Conservation (phyloP, 2,329 filamentous ascomycete species). For the Graphilbum ipis-grandicollis region DNA sequence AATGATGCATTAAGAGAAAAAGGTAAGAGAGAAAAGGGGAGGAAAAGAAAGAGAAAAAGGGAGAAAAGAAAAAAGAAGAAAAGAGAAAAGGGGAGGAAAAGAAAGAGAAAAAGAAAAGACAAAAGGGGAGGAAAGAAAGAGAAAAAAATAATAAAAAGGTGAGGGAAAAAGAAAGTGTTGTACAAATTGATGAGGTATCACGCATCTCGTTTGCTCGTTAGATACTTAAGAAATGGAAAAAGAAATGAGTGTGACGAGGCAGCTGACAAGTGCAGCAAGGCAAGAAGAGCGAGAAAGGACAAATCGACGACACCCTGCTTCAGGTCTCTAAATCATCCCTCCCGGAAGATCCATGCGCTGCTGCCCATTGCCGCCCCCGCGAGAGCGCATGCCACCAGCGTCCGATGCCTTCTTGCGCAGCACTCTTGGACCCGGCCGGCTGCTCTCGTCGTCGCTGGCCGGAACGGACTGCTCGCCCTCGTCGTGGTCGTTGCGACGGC, state of each 20-base stretch:
- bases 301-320: not conserved
- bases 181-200: too few relatives aligned
- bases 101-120: not conserved
- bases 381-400: constrained; percentile 11
- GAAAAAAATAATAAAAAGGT: not conserved
- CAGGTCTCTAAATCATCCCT: constrained; percentile 17
- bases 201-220: too few relatives aligned
- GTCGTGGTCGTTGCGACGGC: constrained; percentile 16
- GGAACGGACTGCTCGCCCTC: constrained; percentile 13
- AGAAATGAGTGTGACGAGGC: too few relatives aligned
- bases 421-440: constrained; percentile 18
- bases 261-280: too few relatives aligned
- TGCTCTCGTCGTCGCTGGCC: constrained; percentile 23
- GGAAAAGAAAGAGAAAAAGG: not conserved
- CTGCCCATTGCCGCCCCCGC: constrained; percentile 5
- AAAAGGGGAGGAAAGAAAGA: not conserved
- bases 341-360: constrained; percentile 15
- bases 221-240: too few relatives aligned
- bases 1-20: not conserved
- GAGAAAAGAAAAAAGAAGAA: not conserved
- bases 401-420: constrained; percentile 27
- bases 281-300: not conserved
- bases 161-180: too few relatives aligned
- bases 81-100: not conserved
- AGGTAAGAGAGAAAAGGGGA: not conserved